Conservation (phyloP, 345 rosid species). For the Salix viminalis region DNA sequence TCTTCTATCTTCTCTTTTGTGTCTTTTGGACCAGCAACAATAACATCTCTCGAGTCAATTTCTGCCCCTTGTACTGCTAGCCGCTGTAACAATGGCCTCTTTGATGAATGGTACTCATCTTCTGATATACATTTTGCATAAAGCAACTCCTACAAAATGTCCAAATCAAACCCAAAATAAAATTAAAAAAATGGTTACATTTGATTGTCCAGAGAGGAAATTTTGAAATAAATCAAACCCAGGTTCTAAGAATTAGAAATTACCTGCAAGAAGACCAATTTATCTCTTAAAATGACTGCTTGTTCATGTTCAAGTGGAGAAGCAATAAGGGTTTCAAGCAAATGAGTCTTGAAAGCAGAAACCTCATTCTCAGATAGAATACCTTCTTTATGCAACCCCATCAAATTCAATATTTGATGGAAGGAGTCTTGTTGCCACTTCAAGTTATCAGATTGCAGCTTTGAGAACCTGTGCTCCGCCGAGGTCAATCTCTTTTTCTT, state of each 20-base stretch:
- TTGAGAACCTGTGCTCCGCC: constrained; percentile 47
- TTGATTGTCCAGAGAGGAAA: background rate
- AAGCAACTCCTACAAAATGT: constrained; percentile 45
- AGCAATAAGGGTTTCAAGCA: constrained; percentile 56
- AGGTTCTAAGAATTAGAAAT: background rate
- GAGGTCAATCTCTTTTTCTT: constrained; percentile 52
- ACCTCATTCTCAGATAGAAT: constrained; percentile 53
- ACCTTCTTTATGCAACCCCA: constrained; percentile 67
- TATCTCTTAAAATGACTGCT: constrained; percentile 48
- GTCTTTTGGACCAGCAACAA: constrained; percentile 29
- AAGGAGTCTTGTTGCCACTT: constrained; percentile 83
- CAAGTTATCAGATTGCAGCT: constrained; percentile 67
- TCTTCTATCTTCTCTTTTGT: constrained; percentile 44
- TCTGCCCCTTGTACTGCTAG: constrained; percentile 71
- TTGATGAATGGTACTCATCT: constrained; percentile 66
- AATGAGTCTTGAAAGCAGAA: constrained; percentile 48
- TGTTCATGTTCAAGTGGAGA: constrained; percentile 54
- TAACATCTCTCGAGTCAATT: constrained; percentile 54
- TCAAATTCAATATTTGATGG: constrained; percentile 67
- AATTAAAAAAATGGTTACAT: background rate
- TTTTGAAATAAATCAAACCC: background rate
- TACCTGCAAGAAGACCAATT: constrained; percentile 72
- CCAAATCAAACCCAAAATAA: background rate
- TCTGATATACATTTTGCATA: constrained; percentile 65
- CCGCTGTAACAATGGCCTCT: constrained; percentile 66